A percentile compares a stretch with the other conserved stretches of the same genome.
Conservation (phyloP, 208 protist species). For the Acanthamoeba divionensis region DNA sequence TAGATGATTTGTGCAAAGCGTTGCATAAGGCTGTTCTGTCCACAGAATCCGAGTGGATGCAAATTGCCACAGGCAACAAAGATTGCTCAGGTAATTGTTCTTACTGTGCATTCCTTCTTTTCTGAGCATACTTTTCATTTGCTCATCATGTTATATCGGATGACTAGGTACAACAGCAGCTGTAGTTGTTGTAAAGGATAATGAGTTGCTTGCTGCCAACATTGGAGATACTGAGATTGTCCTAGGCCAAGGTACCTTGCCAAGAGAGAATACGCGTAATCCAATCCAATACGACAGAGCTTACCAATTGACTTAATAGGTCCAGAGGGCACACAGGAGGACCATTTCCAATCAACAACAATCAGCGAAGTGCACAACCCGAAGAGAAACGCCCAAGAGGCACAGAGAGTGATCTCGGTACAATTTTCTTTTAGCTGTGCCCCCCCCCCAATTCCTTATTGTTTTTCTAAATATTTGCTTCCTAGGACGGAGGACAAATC, state of each 20-base stretch:
- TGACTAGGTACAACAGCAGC: background rate
- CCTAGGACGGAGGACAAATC: background rate
- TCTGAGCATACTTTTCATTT: background rate
- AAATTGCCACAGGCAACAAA: background rate
- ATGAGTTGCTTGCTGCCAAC: constrained; percentile 1
- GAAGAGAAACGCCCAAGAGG: constrained; percentile 1
- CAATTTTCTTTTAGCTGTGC: background rate
- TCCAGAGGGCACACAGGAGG: no score
- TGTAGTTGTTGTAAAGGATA: constrained; percentile 41
- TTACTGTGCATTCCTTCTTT: background rate
- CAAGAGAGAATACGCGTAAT: no score
- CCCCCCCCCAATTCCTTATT: background rate
- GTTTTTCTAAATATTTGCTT: background rate
- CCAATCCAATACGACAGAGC: no score
- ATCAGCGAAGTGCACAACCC: constrained; percentile 27
- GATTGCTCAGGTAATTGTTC: background rate
- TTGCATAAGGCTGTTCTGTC: background rate
- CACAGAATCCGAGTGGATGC: background rate
- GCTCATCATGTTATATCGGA: background rate
- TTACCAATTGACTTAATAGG: no score
- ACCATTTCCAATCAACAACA: background rate
- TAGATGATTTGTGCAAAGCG: background rate
- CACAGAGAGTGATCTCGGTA: background rate
- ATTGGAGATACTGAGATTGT: constrained; percentile 29
- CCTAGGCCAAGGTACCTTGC: background rate